A percentile compares a stretch with the other conserved stretches of the same genome.
phyloP scores from a whole-genome alignment of 306 rosid species.

The Lagenaria siceraria region DNA sequence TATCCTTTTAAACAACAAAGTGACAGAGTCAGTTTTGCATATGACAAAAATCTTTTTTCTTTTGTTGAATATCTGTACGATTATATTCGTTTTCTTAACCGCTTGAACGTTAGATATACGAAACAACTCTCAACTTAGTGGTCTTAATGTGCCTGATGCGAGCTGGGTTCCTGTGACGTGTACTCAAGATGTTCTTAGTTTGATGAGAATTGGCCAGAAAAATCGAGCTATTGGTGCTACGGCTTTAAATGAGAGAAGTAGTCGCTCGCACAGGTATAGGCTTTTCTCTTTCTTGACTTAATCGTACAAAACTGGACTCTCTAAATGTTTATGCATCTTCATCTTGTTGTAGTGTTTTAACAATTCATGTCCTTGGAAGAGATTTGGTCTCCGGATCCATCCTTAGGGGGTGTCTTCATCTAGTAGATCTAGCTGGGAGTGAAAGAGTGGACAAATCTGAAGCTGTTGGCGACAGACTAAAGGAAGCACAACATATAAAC shows the following conservation, averaged over 20 bases:
- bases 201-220: constrained; percentile 82
- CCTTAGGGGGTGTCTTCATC: constrained; percentile 88
- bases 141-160: constrained; percentile 96
- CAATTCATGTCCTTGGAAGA: constrained; percentile 79
- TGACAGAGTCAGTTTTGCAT: background rate
- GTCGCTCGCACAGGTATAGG: constrained; percentile 84
- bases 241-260: constrained; percentile 88
- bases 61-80: background rate
- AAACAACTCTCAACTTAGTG: constrained; percentile 89
- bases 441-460: constrained; percentile 96
- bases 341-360: constrained; percentile 58
- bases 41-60: background rate
- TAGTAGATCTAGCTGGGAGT: constrained; percentile 96
- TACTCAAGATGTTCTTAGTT: constrained; percentile 78
- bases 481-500: constrained; percentile 93
- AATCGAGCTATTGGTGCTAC: constrained; percentile 94
- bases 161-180: constrained; percentile 73
- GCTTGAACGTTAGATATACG: constrained; percentile 72
- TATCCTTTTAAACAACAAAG: constrained; percentile 43
- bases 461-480: constrained; percentile 91
- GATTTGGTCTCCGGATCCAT: constrained; percentile 57
- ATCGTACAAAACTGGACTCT: background rate
- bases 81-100: constrained; percentile 33
- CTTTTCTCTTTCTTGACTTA: background rate
- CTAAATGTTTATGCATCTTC: constrained; percentile 1